Evolutionary conservation across 768 basidiomycete species (phyloP).

Genomic region (Lentinula boryana): DNA sequence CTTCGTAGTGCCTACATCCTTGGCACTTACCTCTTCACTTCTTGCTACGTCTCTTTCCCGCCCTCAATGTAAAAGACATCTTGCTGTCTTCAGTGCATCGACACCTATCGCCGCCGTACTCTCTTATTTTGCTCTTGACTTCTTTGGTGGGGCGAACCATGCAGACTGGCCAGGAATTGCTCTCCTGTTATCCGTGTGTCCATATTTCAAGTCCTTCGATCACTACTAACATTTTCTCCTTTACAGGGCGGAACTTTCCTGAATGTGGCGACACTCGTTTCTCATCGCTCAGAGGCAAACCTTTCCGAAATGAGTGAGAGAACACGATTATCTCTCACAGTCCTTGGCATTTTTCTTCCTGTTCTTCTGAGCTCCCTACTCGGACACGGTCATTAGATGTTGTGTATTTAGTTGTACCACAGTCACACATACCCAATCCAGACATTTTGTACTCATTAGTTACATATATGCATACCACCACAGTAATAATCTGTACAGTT

Average conservation of each 20-base stretch:
- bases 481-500: not conserved
- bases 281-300: slow-evolving; percentile 47
- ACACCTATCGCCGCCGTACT: slow-evolving; percentile 78
- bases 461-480: not conserved
- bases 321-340: slow-evolving; percentile 45
- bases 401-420: not conserved
- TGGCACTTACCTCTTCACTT: slow-evolving; percentile 84
- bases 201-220: not conserved
- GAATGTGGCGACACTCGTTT: slow-evolving; percentile 81
- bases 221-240: not conserved
- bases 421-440: not conserved
- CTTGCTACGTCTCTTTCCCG: slow-evolving; percentile 69
- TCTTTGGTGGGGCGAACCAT: slow-evolving; percentile 38
- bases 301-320: slow-evolving; percentile 36
- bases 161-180: slow-evolving; percentile 68
- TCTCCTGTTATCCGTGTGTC: slow-evolving; percentile 76
- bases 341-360: slow-evolving; percentile 69
- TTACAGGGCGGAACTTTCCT: slow-evolving; percentile 86
- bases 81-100: slow-evolving; percentile 74
- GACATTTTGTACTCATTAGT: not conserved
- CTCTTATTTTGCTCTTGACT: slow-evolving; percentile 65
- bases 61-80: slow-evolving; percentile 62
- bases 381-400: slow-evolving; percentile 50
- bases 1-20: slow-evolving; percentile 74
- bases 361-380: slow-evolving; percentile 52